A percentile compares a stretch with the other conserved stretches of the same genome.
These are phyloP conservation scores for Lyophyllum semitale DNA, from an alignment of 768 basidiomycete genomes.

Conservation along the genomic window DNA sequence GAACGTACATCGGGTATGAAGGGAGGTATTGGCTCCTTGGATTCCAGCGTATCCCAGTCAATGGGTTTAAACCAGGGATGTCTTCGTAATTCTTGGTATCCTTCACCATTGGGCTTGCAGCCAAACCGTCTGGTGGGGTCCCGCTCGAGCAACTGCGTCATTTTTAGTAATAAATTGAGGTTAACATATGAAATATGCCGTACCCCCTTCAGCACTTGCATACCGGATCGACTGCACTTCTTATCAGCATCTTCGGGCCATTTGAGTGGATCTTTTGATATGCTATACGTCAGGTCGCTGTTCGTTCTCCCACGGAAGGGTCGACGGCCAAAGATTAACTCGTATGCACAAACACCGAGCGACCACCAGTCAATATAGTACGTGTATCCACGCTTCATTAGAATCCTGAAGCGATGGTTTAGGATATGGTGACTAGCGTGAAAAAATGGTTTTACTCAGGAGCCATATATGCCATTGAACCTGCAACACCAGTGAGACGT, in stretches of 20 bases:
- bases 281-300: constrained; percentile 88
- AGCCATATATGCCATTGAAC: constrained; percentile 99
- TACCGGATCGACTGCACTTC: constrained; percentile 74
- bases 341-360: constrained; percentile 89
- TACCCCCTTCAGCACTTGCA: constrained; percentile 81
- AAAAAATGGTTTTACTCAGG: constrained; percentile 54
- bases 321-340: constrained; percentile 87
- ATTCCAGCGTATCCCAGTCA: constrained; percentile 87
- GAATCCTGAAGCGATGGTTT: constrained; percentile 47
- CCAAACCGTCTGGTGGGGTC: constrained; percentile 81
- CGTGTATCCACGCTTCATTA: constrained; percentile 92
- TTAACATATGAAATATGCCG: constrained; percentile 28
- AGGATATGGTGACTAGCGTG: constrained; percentile 9
- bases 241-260: constrained; percentile 90
- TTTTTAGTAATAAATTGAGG: constrained; percentile 9
- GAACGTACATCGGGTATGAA: constrained; percentile 84
- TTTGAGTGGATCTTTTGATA: constrained; percentile 80
- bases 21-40: constrained; percentile 73
- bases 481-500: constrained; percentile 88
- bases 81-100: constrained; percentile 73
- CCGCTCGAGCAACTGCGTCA: constrained; percentile 76
- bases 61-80: constrained; percentile 89
- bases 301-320: constrained; percentile 95
- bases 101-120: constrained; percentile 78
- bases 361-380: constrained; percentile 98